Base-by-base conservation (phyloP, 441 rosid species). In the Corymbia citriodora region DNA sequence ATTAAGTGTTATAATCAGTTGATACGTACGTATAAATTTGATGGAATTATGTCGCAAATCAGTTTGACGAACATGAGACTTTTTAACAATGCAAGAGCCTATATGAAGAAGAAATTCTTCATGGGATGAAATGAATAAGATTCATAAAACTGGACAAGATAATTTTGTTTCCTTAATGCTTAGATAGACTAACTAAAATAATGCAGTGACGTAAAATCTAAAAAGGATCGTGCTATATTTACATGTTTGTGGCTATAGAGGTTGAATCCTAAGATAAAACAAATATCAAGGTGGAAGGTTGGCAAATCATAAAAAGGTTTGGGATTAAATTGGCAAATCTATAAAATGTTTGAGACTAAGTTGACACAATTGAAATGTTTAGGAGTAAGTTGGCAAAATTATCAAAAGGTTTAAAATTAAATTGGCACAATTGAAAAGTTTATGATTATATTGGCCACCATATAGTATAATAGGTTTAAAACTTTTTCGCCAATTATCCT, bases 401-500 rank as follows among this genome's bases (percentile, higher is more conserved):
- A 3, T 52, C 54, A 52, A 52, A 52, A 52, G 5, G 1, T 52
- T 12, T 52, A 52, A 15, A 15, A 52, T 27, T 57, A 57, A 57
- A 57, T 57, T 21, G 11, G 10, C 27, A 21, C 8, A 57, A 9
- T 57, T 57, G 27, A 57, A 57, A 57, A 0, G 12, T 1, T 57
- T 57, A 57, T 0, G 6, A 57, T 9, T 21, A 0, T 3, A 57
- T 57, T 18, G 12, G 2, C 4, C 12, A 9, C 27, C 33, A 33
- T 33, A 33, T 33, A 11, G 3, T 21, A 18, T 5, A 21, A 9
- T 57, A 57, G 0, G 12, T 57, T 57, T 57, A 57, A 0, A 9
- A 55, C 0, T 18, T 21, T 57, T 21, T 57, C 0, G 5, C 9
- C 12, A 57, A 21, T 57, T 21, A 57, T 21, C 27, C 61, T 8